Base-by-base conservation (phyloP, 169 alveolate species). In the Plasmodium billcollinsi region DNA sequence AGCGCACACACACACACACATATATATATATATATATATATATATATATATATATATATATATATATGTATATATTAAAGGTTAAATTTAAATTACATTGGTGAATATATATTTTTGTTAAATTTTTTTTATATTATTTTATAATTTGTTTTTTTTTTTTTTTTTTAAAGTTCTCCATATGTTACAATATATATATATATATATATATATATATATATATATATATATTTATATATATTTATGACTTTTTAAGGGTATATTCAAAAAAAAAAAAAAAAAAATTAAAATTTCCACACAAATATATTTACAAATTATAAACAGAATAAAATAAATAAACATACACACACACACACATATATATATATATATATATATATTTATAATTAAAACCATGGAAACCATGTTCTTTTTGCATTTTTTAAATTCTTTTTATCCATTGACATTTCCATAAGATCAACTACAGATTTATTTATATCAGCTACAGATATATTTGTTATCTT, bases 371-470 rank as follows among this genome's bases (percentile, higher is more conserved):
- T 21, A 1, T 49, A 18, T 18, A 4, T 18, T 21, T 54, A 54
- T 33, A 66, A 39, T 86, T 26, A 86, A 65, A 86, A 86, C 92
- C 92, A 86, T 3, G 92, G 92, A 65, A 86, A 86, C 86, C 88
- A 86, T 12, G 92, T 50, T 39, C 69, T 12, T 71, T 71, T 72
- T 45, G 65, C 66, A 14, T 62, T 71, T 72, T 29, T 59, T 72
- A 86, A 86, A 47, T 70, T 26, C 58, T 72, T 73, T 15, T 47
- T 72, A 73, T 74, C 62, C 88, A 59, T 86, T 21, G 92, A 70
- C 58, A 73, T 71, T 59, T 86, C 88, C 43, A 86, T 86, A 59
- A 86, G 33, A 62, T 86, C 92, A 29, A 70, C n/a, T 24, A 86
- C 75, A 24, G 92, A 86, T 18, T 72, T 70, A 72, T 73, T 65